Evolutionary conservation across 139 green algal genomes (phyloP), one percentile per base, ranked within the genome.

Genomic region (Volvox reticuliferus): DNA sequence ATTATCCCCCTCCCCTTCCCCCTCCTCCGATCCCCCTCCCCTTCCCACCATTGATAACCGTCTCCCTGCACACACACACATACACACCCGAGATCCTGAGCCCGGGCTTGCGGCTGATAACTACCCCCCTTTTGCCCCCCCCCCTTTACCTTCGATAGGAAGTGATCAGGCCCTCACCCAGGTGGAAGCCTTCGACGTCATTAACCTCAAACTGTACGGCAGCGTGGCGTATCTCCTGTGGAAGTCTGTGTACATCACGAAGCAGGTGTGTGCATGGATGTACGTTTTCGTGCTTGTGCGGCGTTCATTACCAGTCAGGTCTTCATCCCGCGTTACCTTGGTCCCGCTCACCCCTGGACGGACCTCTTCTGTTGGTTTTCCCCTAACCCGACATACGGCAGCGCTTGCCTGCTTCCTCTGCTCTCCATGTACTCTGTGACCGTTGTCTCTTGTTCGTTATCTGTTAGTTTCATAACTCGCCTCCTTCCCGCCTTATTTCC

Each of bases 171-270:
- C 83, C 12, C 83, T 90, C 68, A 61, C 79, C 20, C 37, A 82
- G 26, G 62, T 93, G 17, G 91, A 93, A 18, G 88, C 85, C 20
- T 88, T 92, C 33, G 76, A 90, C 79, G 26, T 84, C 22, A 79
- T 91, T 79, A 75, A 50, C 28, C 32, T 96, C 12, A 88, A 94
- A 36, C 65, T 97, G 35, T 90, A 80, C 32, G 95, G 95, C 37
- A 50, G 62, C 37, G 18, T 97, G 5, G 94, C 94, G 6, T 97
- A 94, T 88, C 92, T 96, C 77, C 87, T 97, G 28, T 97, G 95
- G 94, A 92, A 93, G 63, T 94, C 82, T n/a, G 96, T 97, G 63
- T 98, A 98, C 93, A 96, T 97, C 89, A 97, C 95, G 82, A 97
- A 97, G 92, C 96, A 97, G 92, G 94, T 96, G 5, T 55, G 44